Base-by-base conservation (phyloP, 2,329 filamentous ascomycete species). In the Aspergillus fumigatiaffinis region DNA sequence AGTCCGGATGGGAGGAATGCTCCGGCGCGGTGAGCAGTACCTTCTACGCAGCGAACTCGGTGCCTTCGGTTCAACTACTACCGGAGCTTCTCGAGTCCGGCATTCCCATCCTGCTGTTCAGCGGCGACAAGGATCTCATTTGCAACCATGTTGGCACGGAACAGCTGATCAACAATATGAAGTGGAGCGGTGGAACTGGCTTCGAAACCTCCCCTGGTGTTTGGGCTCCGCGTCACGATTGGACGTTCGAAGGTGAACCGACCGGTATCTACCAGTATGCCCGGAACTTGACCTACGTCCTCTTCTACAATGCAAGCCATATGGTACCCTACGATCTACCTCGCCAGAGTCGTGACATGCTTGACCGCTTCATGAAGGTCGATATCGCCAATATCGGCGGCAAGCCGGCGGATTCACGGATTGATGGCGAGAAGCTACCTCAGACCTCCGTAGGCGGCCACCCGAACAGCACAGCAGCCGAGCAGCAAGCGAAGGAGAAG, bases 311-410 rank as follows among this genome's bases (percentile, higher is more conserved):
- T 73, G 87, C 91, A 17, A 96, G 90, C 51, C 94, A 99, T 75
- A 99, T 99, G 94, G 94, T 99, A 1, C 95, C 94, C 0, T 97
- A 94, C 69, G 93, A 99, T 74, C 90, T 89, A 66, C 88, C 93
- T 1, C 87, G 91, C 50, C 88, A 92, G 59, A 89, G 87, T 21
- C 86, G 93, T 60, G 94, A 97, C 73, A 99, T 99, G 94, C 86
- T 99, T 17, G 93, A 99, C 75, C 89, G 94, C 44, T 96, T 99
- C 77, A 91, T 97, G 83, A 85, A 86, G 51, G 91, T 99, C 44
- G 92, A 97, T 70, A 95, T 97, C 63, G 89, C 85, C 66, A 88
- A 84, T 68, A 95, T 97, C 63, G 93, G 93, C 57, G 92, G 91
- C 52, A 78, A 79, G 52, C 91, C 92, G 0, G 84, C 87, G 1